Evolutionary conservation across 257 asterid species (phyloP).

Genomic region (Anisodus acutangulus): DNA sequence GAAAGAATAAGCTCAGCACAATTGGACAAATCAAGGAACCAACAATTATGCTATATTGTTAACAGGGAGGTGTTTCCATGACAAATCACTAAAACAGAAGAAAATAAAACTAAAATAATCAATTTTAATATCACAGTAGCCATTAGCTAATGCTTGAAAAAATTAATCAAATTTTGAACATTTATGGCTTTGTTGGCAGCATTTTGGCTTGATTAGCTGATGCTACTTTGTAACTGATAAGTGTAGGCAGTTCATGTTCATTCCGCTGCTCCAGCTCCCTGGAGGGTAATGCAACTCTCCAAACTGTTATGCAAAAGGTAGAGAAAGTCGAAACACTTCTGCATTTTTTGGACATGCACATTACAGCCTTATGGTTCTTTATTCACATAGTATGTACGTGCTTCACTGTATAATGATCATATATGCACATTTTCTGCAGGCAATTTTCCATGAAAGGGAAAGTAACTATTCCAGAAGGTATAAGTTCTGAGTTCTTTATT

Average conservation of each 20-base stretch:
- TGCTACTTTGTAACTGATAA: background rate
- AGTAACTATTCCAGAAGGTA: no score
- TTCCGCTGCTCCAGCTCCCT: background rate
- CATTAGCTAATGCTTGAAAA: background rate
- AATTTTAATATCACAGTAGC: background rate
- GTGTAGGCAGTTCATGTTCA: background rate
- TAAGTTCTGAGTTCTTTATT: no score
- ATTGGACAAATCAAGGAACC: constrained; percentile 16
- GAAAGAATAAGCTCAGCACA: background rate
- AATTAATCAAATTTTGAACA: background rate
- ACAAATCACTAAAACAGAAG: background rate
- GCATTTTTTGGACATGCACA: background rate
- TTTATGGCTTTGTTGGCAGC: constrained; percentile 2
- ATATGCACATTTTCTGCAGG: no score
- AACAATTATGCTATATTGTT: constrained; percentile 9
- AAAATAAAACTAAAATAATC: background rate
- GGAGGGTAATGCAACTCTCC: background rate
- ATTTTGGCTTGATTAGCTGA: background rate
- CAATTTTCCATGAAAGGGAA: no score
- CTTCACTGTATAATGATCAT: background rate
- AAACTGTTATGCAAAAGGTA: background rate
- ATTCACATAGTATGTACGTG: background rate
- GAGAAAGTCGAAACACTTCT: background rate
- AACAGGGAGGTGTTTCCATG: constrained; percentile 7
- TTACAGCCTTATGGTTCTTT: background rate